Evolutionary conservation across 495 filamentous ascomycete species (phyloP), one percentile per base, ranked within the genome.

Genomic region (Xylaria sp.): DNA sequence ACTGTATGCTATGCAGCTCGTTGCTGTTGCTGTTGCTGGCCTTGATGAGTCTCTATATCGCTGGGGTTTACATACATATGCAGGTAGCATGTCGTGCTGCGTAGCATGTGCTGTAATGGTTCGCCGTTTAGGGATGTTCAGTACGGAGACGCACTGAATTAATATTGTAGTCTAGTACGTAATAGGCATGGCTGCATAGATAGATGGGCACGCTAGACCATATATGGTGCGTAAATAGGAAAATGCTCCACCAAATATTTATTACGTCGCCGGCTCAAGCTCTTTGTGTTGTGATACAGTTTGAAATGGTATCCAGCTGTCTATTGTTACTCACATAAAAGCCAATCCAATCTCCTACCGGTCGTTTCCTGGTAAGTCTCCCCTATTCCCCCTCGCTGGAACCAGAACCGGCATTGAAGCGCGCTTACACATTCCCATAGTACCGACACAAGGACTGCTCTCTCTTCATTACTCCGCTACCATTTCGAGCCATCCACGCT

Each of bases 241-340:
- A 6, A 43, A 19, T 31, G n/a, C 7, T 48, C 68, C 59, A 57
- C 68, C 29, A 15, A 70, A 57, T 35, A 70, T 70, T 70, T 35
- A 70, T 70, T 70, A 70, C 68, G 68, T 70, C 43, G 68, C 57
- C 58, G 48, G 40, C 61, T 26, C 46, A 40, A 35, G 68, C 59
- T 63, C 33, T 48, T 19, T 43, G 33, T 37, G 26, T 65, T 40
- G 50, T 26, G 43, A 61, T 11, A 46, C 2, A 40, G 48, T 29
- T 19, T 19, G 24, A 61, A 53, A 29, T 31, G 26, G 41, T 26
- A 33, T n/a, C n/a, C n/a, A 40, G 29, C 29, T 62, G 58, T 37
- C 14, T 33, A 6, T 17, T 61, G 66, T 52, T 6, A 26, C 44
- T 48, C 41, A 43, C 40, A 33, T 33, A 52, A 69, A 37, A 52